These are phyloP conservation scores for Podila epicladia DNA, from an alignment of 192 early-diverging fungal genomes.

Conservation along the genomic window DNA sequence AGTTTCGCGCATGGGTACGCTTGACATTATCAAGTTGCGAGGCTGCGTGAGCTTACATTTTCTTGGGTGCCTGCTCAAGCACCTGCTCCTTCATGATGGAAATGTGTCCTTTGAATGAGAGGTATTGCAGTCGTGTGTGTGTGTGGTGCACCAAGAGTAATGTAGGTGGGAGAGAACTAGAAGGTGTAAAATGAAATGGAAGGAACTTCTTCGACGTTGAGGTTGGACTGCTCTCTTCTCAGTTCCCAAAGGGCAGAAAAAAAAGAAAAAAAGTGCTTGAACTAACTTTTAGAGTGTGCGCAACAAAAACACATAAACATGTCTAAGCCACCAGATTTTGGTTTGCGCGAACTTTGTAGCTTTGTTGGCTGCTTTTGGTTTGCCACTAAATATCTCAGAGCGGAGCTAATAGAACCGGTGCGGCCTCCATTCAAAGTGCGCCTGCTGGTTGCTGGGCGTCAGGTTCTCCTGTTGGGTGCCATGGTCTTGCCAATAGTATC, in stretches of 20 bases:
- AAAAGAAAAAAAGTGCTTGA: slow-evolving; percentile 14
- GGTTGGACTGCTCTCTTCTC: no score
- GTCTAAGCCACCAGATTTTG: neutral
- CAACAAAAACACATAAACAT: neutral
- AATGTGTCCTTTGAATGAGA: neutral
- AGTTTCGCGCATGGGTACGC: no score
- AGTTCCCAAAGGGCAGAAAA: neutral
- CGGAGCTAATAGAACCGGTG: slow-evolving; percentile 15
- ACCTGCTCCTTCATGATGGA: slow-evolving; percentile 83
- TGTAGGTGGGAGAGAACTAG: neutral
- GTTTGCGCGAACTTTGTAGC: neutral
- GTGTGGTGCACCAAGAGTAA: no score
- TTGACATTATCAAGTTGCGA: neutral
- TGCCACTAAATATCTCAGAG: neutral
- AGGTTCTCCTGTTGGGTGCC: neutral
- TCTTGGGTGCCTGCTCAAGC: slow-evolving; percentile 67
- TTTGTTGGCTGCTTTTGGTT: no score
- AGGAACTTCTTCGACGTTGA: neutral
- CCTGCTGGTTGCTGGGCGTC: neutral
- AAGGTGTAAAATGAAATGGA: neutral
- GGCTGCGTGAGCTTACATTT: slow-evolving; percentile 57
- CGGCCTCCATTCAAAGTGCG: slow-evolving; percentile 32
- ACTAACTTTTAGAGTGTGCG: neutral
- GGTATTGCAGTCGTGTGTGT: neutral
- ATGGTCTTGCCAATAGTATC: neutral